phyloP scores from a whole-genome alignment of 208 protist genomes.

The Leishmania aethiopica region DNA sequence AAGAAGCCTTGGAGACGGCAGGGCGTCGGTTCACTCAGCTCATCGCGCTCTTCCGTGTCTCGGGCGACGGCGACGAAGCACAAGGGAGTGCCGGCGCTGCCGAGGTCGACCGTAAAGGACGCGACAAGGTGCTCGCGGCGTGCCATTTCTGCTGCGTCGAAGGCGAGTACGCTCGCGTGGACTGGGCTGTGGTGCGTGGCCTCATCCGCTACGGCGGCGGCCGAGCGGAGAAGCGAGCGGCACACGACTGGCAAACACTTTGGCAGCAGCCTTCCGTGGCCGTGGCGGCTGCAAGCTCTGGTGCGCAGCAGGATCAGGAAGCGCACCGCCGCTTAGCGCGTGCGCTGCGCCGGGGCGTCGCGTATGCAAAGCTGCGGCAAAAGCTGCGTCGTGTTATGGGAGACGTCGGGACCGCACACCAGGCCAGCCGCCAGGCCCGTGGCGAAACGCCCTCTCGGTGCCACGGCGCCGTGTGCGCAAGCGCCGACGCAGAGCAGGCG shows the following conservation, averaged over 20 bases:
- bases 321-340: neutral
- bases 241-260: slow-evolving; percentile 42
- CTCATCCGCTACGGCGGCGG: slow-evolving; percentile 74
- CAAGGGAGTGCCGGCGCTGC: neutral
- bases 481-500: neutral
- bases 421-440: neutral
- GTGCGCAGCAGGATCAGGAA: neutral
- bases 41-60: slow-evolving; percentile 19
- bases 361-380: slow-evolving; percentile 25
- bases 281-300: neutral
- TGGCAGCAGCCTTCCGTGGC: slow-evolving; percentile 7
- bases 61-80: neutral
- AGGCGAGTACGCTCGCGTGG: slow-evolving; percentile 60
- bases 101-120: neutral
- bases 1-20: slow-evolving; percentile 16
- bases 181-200: slow-evolving; percentile 66
- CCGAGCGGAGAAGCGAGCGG: slow-evolving; percentile 49
- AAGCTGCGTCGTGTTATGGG: slow-evolving; percentile 10
- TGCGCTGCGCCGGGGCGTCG: slow-evolving; percentile 22
- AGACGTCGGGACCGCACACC: neutral
- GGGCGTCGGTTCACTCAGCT: slow-evolving; percentile 30
- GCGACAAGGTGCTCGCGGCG: neutral
- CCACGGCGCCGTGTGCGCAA: neutral
- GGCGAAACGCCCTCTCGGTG: neutral
- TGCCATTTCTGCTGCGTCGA: slow-evolving; percentile 72